Conservation (phyloP, 2,329 filamentous ascomycete species). For the Endothia cerciana region DNA sequence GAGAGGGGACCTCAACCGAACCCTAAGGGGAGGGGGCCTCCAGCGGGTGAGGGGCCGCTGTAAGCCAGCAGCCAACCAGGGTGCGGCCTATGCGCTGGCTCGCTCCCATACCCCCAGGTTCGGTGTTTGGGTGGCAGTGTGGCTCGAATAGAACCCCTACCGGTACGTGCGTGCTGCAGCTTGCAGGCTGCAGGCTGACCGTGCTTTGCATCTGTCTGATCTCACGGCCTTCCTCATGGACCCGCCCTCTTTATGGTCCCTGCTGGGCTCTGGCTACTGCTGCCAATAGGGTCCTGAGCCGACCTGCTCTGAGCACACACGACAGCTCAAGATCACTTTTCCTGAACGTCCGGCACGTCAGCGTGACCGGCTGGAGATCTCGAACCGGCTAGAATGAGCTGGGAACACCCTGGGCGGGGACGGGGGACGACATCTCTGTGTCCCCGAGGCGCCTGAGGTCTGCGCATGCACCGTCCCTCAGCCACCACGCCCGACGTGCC, state of each 20-base stretch:
- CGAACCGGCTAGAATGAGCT: neutral
- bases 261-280: neutral
- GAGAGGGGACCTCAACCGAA: neutral
- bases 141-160: neutral
- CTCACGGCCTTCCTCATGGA: neutral
- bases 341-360: neutral
- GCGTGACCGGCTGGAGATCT: neutral
- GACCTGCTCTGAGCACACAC: neutral
- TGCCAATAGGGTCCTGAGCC: neutral
- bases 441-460: neutral
- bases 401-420: too few relatives aligned
- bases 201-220: neutral
- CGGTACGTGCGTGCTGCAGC: neutral
- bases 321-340: neutral
- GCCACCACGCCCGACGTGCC: neutral
- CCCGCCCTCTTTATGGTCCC: neutral
- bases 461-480: neutral
- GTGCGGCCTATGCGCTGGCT: neutral
- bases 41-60: neutral
- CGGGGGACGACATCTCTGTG: too few relatives aligned
- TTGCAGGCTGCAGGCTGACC: neutral
- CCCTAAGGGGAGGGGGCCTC: neutral
- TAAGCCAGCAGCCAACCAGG: neutral
- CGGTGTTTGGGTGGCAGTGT: neutral
- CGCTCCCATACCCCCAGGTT: neutral